These are phyloP conservation scores for Xanthoparmelia taractica DNA, from an alignment of 495 filamentous ascomycete genomes.

Conservation along the genomic window DNA sequence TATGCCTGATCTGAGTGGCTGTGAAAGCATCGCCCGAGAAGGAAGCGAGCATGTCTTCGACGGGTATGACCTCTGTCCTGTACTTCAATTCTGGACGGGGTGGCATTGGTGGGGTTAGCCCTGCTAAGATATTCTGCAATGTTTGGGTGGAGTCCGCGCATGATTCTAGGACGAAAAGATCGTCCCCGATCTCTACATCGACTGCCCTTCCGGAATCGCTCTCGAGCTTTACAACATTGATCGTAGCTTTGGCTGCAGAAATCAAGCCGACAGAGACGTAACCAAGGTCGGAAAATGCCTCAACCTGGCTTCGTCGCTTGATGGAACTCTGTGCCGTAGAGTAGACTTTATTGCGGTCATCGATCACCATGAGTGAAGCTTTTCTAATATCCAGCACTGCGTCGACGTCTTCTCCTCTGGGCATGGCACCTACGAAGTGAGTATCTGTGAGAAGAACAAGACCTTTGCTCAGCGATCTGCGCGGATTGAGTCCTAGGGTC, in stretches of 20 bases:
- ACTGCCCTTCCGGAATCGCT: constrained; percentile 54
- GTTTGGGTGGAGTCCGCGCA: constrained; percentile 98
- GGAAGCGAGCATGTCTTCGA: constrained; percentile 82
- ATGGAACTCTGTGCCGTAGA: constrained; percentile 36
- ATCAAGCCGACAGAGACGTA: constrained; percentile 81
- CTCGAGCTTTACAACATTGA: constrained; percentile 46
- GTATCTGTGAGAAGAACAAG: constrained; percentile 72
- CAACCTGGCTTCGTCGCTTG: constrained; percentile 51
- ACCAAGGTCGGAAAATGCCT: constrained; percentile 58
- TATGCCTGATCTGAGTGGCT: constrained; percentile 22
- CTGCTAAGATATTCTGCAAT: constrained; percentile 70
- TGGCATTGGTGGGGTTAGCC: constrained; percentile 70
- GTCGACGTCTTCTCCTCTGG: constrained; percentile 51
- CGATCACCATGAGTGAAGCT: constrained; percentile 73
- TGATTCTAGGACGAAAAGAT: constrained; percentile 83
- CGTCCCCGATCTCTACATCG: constrained; percentile 74
- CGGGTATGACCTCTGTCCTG: constrained; percentile 73
- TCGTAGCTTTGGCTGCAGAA: constrained; percentile 61
- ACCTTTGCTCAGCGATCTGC: constrained; percentile 62
- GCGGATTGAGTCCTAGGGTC: constrained; percentile 77
- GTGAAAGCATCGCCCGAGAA: constrained; percentile 79
- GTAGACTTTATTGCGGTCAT: constrained; percentile 56
- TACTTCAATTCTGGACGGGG: constrained; percentile 78
- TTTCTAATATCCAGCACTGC: constrained; percentile 63
- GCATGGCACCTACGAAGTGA: constrained; percentile 53